Evolutionary conservation across 2,329 filamentous ascomycete genomes (phyloP).

Genomic region (Pseudogymnoascus sp.): DNA sequence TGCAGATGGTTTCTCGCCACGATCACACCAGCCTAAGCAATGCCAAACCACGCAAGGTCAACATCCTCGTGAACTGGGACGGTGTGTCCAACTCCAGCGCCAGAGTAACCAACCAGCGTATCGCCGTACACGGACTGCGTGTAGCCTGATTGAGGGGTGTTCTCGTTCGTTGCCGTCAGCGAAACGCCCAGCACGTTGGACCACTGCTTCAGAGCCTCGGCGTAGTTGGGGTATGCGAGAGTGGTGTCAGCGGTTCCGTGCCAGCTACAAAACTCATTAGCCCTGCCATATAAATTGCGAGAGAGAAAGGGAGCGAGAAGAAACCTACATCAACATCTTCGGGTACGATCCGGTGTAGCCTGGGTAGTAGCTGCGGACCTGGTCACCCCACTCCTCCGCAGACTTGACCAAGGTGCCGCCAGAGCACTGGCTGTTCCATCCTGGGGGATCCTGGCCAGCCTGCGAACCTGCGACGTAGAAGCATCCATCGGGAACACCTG

Average conservation of each 20-base stretch:
- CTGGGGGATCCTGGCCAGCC: conserved; percentile 33
- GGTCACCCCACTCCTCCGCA: conserved; percentile 40
- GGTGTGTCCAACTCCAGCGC: conserved; percentile 27
- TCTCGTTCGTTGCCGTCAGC: conserved; percentile 13
- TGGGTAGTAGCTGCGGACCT: conserved; percentile 34
- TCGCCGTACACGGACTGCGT: conserved; percentile 29
- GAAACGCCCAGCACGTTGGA: conserved; percentile 35
- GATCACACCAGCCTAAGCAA: background rate
- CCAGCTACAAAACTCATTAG: conserved; percentile 21
- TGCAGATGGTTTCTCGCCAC: background rate
- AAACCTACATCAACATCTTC: conserved; percentile 29
- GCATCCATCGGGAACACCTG: conserved; percentile 39
- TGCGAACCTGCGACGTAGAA: conserved; percentile 32
- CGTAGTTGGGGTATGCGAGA: conserved; percentile 33
- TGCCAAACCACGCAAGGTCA: conserved; percentile 21
- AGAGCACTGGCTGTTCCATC: conserved; percentile 46
- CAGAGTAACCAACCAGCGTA: conserved; percentile 26
- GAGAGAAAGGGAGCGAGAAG: background rate
- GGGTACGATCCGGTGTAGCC: conserved; percentile 33
- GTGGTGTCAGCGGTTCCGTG: conserved; percentile 33
- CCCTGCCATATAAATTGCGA: background rate
- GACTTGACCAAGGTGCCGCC: conserved; percentile 20
- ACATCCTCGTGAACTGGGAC: conserved; percentile 26
- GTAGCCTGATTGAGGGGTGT: conserved; percentile 25
- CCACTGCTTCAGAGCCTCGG: conserved; percentile 40